Evolutionary conservation across 305 asterid genomes (phyloP), one percentile per base, ranked within the genome.

Genomic region (Plantago coronopus): DNA sequence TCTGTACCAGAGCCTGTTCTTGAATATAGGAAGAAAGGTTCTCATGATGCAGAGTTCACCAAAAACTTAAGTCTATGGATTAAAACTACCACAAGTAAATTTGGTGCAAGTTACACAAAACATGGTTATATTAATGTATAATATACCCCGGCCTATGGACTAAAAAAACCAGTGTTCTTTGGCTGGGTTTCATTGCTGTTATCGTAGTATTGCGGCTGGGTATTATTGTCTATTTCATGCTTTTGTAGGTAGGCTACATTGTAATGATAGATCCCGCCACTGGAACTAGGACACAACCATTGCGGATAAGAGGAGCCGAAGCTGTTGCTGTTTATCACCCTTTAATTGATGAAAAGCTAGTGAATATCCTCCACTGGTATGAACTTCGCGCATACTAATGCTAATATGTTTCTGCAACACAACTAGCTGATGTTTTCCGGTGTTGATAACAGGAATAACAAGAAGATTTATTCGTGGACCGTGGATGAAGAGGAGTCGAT

Each of bases 321-420:
- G 95, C 85, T 42, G 97, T 93, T 40, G 98, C 91, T 47, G 91
- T 89, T 44, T 89, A 89, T 86, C 94, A 93, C 74, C 91, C 91
- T 70, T 62, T 93, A 72, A 77, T 93, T 61, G 94, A 93, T 56
- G 96, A 81, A 67, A 67, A 80, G 43, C 81, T 93, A 53, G 79
- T 85, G 74, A 74, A 77, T 73, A 75, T 79, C 66, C 79, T 93
- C 67, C 98, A 87, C 6, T 74, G 88, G 98, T 91, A 78, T 16
- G 78, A 69, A 48, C 17, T 62, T 43, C 15, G 20, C 12, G 13
- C 27, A 44, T 25, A 23, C 16, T 0, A 17, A 31, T 9, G 37
- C 37, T 29, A 29, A 29, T 12, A 57, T 31, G 16, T 17, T 23
- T 18, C 5, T 51, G 42, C 63, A 27, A 40, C 8, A 54, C 4